Conservation (phyloP, 768 basidiomycete genomes). For the Lentinula edodes region DNA sequence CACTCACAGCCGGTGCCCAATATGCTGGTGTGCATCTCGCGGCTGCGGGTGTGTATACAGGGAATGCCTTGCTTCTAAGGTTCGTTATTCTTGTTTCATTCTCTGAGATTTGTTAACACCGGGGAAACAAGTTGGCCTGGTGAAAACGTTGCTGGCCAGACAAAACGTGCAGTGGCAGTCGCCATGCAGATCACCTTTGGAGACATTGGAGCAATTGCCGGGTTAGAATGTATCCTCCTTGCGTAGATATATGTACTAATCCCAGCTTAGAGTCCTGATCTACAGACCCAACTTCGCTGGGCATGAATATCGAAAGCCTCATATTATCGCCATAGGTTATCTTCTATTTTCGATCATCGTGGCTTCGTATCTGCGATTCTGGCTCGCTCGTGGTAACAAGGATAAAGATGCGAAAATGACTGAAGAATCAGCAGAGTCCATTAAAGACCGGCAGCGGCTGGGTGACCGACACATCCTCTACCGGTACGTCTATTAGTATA, state of each 20-base stretch:
- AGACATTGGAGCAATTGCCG: conserved; percentile 47
- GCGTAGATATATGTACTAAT: background rate
- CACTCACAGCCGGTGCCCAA: conserved; percentile 39
- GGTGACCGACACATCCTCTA: conserved; percentile 36
- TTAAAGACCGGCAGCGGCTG: conserved; percentile 20
- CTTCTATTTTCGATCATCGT: conserved; percentile 41
- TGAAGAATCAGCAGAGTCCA: background rate
- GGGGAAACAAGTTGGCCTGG: conserved; percentile 42
- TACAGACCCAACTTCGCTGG: conserved; percentile 45
- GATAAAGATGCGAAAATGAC: conserved; percentile 26
- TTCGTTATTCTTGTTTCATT: background rate
- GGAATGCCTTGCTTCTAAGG: conserved; percentile 45
- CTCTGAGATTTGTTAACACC: background rate
- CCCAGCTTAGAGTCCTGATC: conserved; percentile 37
- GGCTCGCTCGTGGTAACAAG: conserved; percentile 47
- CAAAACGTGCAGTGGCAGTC: conserved; percentile 56
- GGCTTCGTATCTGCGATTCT: conserved; percentile 37
- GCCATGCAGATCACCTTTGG: conserved; percentile 64
- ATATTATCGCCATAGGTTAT: conserved; percentile 58
- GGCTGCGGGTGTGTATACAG: conserved; percentile 52
- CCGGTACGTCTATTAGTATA: conserved; percentile 28
- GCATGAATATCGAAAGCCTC: conserved; percentile 47
- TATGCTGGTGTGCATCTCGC: conserved; percentile 55
- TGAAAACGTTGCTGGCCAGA: conserved; percentile 66
- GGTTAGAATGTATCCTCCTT: background rate